phyloP scores from a whole-genome alignment of 2,329 filamentous ascomycete genomes.

The Clathrospora elynae region DNA sequence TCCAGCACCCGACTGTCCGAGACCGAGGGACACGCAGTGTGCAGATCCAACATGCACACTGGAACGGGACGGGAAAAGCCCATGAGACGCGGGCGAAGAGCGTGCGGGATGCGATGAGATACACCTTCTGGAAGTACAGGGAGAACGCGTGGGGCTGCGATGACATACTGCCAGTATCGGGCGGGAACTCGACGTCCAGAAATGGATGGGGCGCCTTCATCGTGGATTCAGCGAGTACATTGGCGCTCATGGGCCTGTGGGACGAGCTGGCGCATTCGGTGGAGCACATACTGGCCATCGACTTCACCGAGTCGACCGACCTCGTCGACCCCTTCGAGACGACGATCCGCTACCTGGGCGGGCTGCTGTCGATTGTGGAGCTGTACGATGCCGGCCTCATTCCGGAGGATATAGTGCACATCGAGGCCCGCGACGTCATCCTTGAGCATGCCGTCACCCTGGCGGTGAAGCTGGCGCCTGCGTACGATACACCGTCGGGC shows the following conservation, averaged over 20 bases:
- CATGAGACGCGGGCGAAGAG: slow-evolving; percentile 42
- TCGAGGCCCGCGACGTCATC: slow-evolving; percentile 40
- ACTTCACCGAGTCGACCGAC: slow-evolving; percentile 43
- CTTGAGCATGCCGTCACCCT: slow-evolving; percentile 47
- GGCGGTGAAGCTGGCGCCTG: slow-evolving; percentile 46
- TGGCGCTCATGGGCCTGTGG: slow-evolving; percentile 52
- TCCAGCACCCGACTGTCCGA: slow-evolving; percentile 40
- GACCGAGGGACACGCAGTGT: slow-evolving; percentile 24
- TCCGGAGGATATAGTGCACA: slow-evolving; percentile 39
- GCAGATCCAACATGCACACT: slow-evolving; percentile 41
- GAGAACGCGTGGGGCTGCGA: slow-evolving; percentile 50
- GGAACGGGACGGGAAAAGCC: slow-evolving; percentile 45
- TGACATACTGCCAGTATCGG: slow-evolving; percentile 48
- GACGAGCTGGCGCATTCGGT: slow-evolving; percentile 49
- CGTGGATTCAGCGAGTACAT: slow-evolving; percentile 49
- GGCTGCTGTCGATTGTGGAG: slow-evolving; percentile 48
- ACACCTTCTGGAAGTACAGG: slow-evolving; percentile 49
- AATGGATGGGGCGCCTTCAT: slow-evolving; percentile 54
- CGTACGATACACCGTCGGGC: slow-evolving; percentile 50
- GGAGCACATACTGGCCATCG: slow-evolving; percentile 47
- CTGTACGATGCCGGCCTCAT: slow-evolving; percentile 51
- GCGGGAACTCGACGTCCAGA: slow-evolving; percentile 40
- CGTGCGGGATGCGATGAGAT: slow-evolving; percentile 48
- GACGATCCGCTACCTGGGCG: slow-evolving; percentile 50
- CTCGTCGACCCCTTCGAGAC: slow-evolving; percentile 52